A percentile compares a stretch with the other conserved stretches of the same genome.
phyloP scores from a whole-genome alignment of 768 basidiomycete genomes.

The Suillus sp. region DNA sequence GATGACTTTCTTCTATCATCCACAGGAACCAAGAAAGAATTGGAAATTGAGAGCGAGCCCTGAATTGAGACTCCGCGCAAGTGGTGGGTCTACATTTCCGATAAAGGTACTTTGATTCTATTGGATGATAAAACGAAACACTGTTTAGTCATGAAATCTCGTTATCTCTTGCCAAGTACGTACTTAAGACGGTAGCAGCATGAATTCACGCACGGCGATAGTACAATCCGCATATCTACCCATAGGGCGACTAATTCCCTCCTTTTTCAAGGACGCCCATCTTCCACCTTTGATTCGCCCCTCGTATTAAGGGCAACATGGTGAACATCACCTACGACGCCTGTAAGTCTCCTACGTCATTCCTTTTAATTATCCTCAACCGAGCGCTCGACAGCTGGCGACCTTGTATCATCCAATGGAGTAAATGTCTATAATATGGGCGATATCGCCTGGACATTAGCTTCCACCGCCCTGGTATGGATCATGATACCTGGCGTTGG shows the following conservation, averaged over 20 bases:
- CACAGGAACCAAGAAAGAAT: too few species aligned
- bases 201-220: conserved; percentile 13
- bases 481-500: conserved; percentile 87
- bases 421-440: conserved; percentile 54
- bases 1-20: too few species aligned
- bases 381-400: conserved; percentile 35
- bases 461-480: conserved; percentile 80
- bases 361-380: neutral
- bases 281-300: conserved; percentile 1
- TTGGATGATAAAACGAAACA: neutral
- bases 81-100: neutral
- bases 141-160: conserved; percentile 16
- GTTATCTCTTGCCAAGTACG: conserved; percentile 19
- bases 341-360: conserved; percentile 32
- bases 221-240: conserved; percentile 24
- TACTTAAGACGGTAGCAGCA: neutral
- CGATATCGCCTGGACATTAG: conserved; percentile 70
- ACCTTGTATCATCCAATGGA: conserved; percentile 34
- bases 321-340: conserved; percentile 47
- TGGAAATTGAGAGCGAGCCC: too few species aligned
- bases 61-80: neutral
- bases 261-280: conserved; percentile 13
- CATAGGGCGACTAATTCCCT: neutral
- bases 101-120: neutral
- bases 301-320: conserved; percentile 28